Percentiles rank a stretch among this genome's conserved stretches.
These are phyloP conservation scores for Cicer arietinum DNA, from an alignment of 306 rosid genomes.

Conservation along the genomic window DNA sequence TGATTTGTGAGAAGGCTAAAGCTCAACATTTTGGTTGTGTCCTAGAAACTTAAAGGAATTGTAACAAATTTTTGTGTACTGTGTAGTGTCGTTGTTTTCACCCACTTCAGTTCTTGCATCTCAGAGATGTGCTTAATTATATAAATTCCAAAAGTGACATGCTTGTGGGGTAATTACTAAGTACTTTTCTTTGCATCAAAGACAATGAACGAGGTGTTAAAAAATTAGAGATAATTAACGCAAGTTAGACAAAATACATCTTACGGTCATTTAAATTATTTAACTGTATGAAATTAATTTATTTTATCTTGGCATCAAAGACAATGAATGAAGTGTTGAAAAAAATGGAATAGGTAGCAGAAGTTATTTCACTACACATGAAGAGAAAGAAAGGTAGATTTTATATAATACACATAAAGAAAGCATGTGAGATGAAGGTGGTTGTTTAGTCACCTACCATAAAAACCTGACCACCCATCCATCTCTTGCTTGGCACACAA, in stretches of 20 bases:
- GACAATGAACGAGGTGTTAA: slow-evolving; percentile 70
- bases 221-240: slow-evolving; percentile 48
- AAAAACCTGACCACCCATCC: slow-evolving; percentile 80
- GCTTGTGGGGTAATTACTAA: slow-evolving; percentile 52
- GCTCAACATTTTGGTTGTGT: slow-evolving; percentile 41
- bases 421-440: slow-evolving; percentile 77
- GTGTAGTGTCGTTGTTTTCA: slow-evolving; percentile 37
- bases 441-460: slow-evolving; percentile 98
- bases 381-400: slow-evolving; percentile 50
- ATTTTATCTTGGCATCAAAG: slow-evolving; percentile 61
- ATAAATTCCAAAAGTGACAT: slow-evolving; percentile 52
- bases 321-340: slow-evolving; percentile 69
- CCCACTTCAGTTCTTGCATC: slow-evolving; percentile 20
- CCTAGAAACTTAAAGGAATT: slow-evolving; percentile 35
- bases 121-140: slow-evolving; percentile 9
- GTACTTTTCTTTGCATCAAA: slow-evolving; percentile 55
- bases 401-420: slow-evolving; percentile 58
- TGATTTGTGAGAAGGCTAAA: slow-evolving; percentile 36
- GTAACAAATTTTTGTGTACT: slow-evolving; percentile 28
- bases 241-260: slow-evolving; percentile 32
- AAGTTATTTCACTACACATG: slow-evolving; percentile 50
- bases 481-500: slow-evolving; percentile 49
- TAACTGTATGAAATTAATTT: neutral
- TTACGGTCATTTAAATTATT: too few species aligned
- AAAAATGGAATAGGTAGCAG: slow-evolving; percentile 49